Base-by-base conservation (phyloP, 225 moss, liverwort and hornwort genomes). In the Polytrichum formosum region DNA sequence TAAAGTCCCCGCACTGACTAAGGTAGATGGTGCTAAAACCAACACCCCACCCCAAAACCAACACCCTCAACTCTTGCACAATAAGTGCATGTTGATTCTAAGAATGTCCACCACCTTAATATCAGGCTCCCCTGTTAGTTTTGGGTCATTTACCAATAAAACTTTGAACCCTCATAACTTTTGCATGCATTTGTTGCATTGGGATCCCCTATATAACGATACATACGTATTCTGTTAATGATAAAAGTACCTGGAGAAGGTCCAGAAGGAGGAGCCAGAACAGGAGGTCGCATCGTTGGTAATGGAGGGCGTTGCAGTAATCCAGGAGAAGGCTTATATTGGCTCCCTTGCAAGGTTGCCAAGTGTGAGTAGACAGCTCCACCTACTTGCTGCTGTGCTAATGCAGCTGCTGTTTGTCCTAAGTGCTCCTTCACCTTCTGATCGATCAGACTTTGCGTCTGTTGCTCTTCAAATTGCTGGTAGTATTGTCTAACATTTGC, bases 401-500 rank as follows among this genome's bases (percentile, higher is more conserved):
- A 79, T 69, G 80, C 96, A 53, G 88, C 96, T 53, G 90, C 92
- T 69, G 87, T 94, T 83, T 94, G 94, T 26, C 92, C 97, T 78
- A 98, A 72, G 63, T 94, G 94, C 55, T 98, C 98, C 81, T 98
- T 94, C 59, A 98, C 98, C 77, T 94, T 98, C 75, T 94, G 98
- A 75, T 98, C 98, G 63, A 98, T 98, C 71, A 98, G 73, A 82
- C 98, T 98, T 74, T 98, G 98, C 21, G 98, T 98, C 82, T 98
- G 98, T 74, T 98, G 98, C 77, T 98, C 98, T 81, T 98, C 98
- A 64, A 98, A 94, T 72, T 98, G 98, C 82, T 98, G 98, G 79
- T 98, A 98, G 28, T 98, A 98, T 28, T 91, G 90, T 71, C 98
- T 79, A 17, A 94, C 94, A 86, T 98, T 98, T 53, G 98, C 98